Base-by-base conservation (phyloP, 495 filamentous ascomycete species). In the Hypoxylon lienhwacheense region DNA sequence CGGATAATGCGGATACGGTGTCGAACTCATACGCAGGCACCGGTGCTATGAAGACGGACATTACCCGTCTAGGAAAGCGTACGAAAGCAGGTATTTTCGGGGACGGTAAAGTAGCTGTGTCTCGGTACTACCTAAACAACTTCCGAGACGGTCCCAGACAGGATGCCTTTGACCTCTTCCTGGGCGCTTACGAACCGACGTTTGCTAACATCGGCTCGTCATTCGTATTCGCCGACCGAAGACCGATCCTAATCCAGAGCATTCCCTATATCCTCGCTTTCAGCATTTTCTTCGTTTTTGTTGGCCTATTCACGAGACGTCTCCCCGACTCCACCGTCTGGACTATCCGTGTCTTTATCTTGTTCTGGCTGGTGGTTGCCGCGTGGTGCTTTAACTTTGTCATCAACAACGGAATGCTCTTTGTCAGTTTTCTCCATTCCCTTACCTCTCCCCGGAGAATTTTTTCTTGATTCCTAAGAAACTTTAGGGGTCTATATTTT, bases 1-100 rank as follows among this genome's bases (percentile, higher is more conserved):
- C 93, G 25, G 93, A 98, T 70, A 98, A 98, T 67, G 93, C 93
- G 17, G 93, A 98, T 63, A 86, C 90, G 11, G 93, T 98, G 16
- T 92, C 89, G 17, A 87, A 86, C 52, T 82, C 88, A 1, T 98
- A 98, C 66, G 91, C 92, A 7, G 93, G 93, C 32, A 97, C 93
- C 4, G 93, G 93, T 5, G 93, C 93, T 22, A 76, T 97, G 71
- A 97, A 97, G 73, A 97, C 93, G 1, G 93, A 97, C 66, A 88
- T 96, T 52, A 98, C 93, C 2, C 84, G 93, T 7, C 88, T 86
- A 7, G 95, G 95, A 37, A 81, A 88, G 62, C 83, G 93, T 12
- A 97, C 92, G 7, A 88, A 81, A 25, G 84, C 80, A 2, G 93
- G 93, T 32, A 85, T 85, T 49, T 59, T 95, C 20, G 87, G 89